Base-by-base conservation (phyloP, 495 filamentous ascomycete species). In the Penicillium taxi region DNA sequence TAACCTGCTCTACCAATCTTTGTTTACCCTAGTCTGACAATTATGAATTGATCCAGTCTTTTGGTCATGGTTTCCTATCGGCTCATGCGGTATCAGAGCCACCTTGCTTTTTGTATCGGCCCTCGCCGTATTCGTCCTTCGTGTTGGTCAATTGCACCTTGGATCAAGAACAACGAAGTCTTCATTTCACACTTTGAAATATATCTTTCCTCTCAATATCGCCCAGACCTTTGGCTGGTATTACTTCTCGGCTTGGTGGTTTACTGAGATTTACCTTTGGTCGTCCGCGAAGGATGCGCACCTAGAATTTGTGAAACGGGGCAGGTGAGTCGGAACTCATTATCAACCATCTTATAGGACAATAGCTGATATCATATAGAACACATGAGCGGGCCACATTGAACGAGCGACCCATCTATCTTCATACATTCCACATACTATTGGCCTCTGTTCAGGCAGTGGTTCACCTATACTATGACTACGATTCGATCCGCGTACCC, bases 51-150 rank as follows among this genome's bases (percentile, higher is more conserved):
- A 18, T 33, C 15, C 29, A 94, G 87, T 76, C 20, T 50, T 94
- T 37, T 94, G 87, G 88, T 61, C 78, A 51, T 85, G 85, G 82
- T 86, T 93, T 50, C 87, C 89, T 26, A 44, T 94, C 29, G 83
- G 87, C 36, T 71, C 63, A 37, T 77, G 81, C 25, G 85, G 81
- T 41, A 53, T 94, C 21, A 81, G 87, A 39, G 74, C 84, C n/a
- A 41, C 73, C 21, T 55, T 84, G 22, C 69, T 90, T 39, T 82
- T 88, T 59, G 74, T 91, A 48, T 67, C 73, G 4, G 55, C 53
- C 21, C 66, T 88, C 30, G 68, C 73, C 23, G 66, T 88, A 36
- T 82, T 91, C 55, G 76, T 94, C 45, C 72, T 96, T 18, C 84
- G 91, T 39, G 85, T 96, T 44, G 74, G 82, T 26, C 81, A 91